Conservation (phyloP, 257 asterid genomes). For the Solanum phureja region DNA sequence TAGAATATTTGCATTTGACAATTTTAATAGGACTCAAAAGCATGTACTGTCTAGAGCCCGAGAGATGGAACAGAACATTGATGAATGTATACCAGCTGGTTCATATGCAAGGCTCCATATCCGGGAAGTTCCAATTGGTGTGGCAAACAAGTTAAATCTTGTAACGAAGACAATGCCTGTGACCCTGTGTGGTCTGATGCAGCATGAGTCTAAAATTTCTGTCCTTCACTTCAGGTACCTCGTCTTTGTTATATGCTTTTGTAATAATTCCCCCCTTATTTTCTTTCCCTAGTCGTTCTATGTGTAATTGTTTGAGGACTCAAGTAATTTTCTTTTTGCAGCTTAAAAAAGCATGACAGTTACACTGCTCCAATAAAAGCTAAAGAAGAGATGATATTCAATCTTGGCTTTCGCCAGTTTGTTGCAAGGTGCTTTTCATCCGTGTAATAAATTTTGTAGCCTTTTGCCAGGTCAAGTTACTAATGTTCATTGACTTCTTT, state of each 20-base stretch:
- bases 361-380: constrained; percentile 83
- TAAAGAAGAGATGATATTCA: constrained; percentile 85
- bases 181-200: constrained; percentile 72
- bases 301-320: constrained; percentile 3
- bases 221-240: constrained; percentile 92
- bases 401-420: constrained; percentile 93
- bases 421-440: constrained; percentile 41
- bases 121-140: constrained; percentile 40
- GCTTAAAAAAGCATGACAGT: constrained; percentile 75
- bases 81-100: constrained; percentile 48
- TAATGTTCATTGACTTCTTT: not conserved
- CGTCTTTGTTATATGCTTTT: not conserved
- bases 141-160: constrained; percentile 49
- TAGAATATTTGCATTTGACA: constrained; percentile 81
- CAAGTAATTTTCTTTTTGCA: constrained; percentile 15
- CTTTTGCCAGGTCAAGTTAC: not conserved
- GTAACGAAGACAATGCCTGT: constrained; percentile 43
- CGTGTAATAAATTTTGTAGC: not conserved
- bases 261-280: not conserved
- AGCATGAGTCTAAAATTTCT: constrained; percentile 86
- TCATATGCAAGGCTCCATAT: constrained; percentile 66
- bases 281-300: not conserved
- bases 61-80: constrained; percentile 51
- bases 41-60: constrained; percentile 69
- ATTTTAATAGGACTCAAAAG: constrained; percentile 71